These are phyloP conservation scores for Trichoderma asperellum DNA, from an alignment of 2,329 filamentous ascomycete species.

Conservation along the genomic window DNA sequence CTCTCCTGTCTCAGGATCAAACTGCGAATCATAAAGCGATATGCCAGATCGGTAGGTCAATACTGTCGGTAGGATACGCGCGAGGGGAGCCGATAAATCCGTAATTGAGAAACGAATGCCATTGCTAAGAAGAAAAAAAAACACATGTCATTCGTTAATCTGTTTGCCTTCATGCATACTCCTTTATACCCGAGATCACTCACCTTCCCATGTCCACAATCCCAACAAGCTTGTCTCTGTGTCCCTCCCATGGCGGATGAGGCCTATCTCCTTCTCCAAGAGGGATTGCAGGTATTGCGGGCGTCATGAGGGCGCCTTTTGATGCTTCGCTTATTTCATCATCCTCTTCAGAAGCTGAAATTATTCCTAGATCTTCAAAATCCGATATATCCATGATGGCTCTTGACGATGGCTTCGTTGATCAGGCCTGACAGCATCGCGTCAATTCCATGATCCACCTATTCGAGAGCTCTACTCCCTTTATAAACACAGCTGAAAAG, in stretches of 20 bases:
- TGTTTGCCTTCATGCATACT: no score
- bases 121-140: constrained; percentile 56
- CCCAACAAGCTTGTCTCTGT: constrained; percentile 38
- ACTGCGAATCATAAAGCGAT: constrained; percentile 42
- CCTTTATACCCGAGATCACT: not conserved
- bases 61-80: constrained; percentile 62
- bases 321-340: not conserved
- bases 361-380: constrained; percentile 24
- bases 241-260: constrained; percentile 40
- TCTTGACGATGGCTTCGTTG: not conserved
- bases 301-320: not conserved
- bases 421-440: not conserved
- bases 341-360: constrained; percentile 11
- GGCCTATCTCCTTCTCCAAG: not conserved
- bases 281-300: not conserved
- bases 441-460: not conserved
- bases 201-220: constrained; percentile 46
- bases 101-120: constrained; percentile 72
- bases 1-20: constrained; percentile 39
- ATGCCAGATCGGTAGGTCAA: constrained; percentile 40
- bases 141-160: constrained; percentile 18
- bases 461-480: not conserved
- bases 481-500: constrained; percentile 15
- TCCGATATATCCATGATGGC: constrained; percentile 14
- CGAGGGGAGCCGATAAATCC: constrained; percentile 49